Evolutionary conservation across 495 filamentous ascomycete genomes (phyloP), one percentile per base, ranked within the genome.

Genomic region (Cladorrhinum samala): DNA sequence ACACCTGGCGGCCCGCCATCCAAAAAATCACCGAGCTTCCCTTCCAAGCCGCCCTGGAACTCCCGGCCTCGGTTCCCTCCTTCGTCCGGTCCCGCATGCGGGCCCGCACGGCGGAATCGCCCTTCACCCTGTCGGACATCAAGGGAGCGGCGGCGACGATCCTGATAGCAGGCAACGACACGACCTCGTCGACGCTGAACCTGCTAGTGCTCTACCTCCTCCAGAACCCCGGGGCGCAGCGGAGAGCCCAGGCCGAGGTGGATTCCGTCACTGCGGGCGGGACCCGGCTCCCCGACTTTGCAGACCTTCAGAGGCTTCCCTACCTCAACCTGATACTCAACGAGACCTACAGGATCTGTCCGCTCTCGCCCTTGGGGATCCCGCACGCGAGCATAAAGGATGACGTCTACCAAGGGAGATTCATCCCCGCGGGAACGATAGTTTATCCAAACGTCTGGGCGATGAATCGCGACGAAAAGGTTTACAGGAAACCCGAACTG

Each of bases 341-440:
- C 41, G 83, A 86, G 59, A 76, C 72, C 17, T 75, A 84, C 40
- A 72, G 83, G 47, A 85, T 83, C 79, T 70, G 77, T 39, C 83
- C 83, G 8, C 69, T 83, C 16, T 80, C 78, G 0, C 79, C 79
- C 1, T 69, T 81, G 18, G 81, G 82, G 17, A 68, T 87, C 27
- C 78, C 84, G 0, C 85, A 88, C 54, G 66, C 68, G 5, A 72
- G 74, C 2, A 61, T 64, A 13, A 63, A 75, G 9, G 83, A 84
- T 53, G 79, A 85, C 49, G 61, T 64, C 16, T 75, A 76, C 52
- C 59, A 76, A 0, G 76, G 72, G 14, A 75, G 71, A 67, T 68
- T 67, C 46, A 75, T 78, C 48, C 76, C 76, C 1, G 70, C 66
- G 51, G 73, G 72, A 37, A 72, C 75, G 1, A 63, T 72, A 23